phyloP scores from a whole-genome alignment of 306 rosid species.

The Senna tora region DNA sequence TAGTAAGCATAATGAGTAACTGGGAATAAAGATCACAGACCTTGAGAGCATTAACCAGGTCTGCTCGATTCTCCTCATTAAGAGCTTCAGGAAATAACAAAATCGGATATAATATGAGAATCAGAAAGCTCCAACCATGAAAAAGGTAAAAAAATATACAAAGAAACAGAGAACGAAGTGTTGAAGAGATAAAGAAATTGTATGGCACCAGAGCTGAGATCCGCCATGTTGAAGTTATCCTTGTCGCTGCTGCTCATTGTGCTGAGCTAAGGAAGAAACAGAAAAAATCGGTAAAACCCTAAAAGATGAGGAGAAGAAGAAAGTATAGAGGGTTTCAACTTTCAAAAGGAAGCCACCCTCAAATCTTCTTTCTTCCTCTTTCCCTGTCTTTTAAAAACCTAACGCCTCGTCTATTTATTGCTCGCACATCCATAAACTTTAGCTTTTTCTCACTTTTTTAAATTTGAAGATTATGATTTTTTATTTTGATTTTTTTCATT shows the following conservation, averaged over 20 bases:
- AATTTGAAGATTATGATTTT: too few species aligned
- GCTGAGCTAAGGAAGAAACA: background rate
- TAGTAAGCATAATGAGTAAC: background rate
- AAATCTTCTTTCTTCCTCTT: slow-evolving; percentile 44
- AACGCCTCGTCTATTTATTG: slow-evolving; percentile 41
- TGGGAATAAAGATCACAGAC: slow-evolving; percentile 41
- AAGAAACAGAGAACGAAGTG: background rate
- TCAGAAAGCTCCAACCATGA: background rate
- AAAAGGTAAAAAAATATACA: background rate
- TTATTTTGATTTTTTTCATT: too few species aligned
- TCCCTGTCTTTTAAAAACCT: slow-evolving; percentile 30
- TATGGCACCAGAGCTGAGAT: slow-evolving; percentile 69
- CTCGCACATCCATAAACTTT: slow-evolving; percentile 8
- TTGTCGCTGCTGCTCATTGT: slow-evolving; percentile 76
- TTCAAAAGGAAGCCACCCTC: slow-evolving; percentile 48
- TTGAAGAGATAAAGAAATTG: background rate
- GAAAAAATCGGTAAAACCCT: slow-evolving; percentile 73
- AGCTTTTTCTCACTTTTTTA: too few species aligned
- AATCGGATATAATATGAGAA: background rate
- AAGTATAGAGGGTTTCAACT: slow-evolving; percentile 25
- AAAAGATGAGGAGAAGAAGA: slow-evolving; percentile 35
- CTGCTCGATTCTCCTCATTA: slow-evolving; percentile 73
- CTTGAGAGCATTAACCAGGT: slow-evolving; percentile 85
- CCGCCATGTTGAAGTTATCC: slow-evolving; percentile 67
- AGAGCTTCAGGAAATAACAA: slow-evolving; percentile 51